phyloP scores from a whole-genome alignment of 805 yeast genomes.

The Candida manassasensis region DNA sequence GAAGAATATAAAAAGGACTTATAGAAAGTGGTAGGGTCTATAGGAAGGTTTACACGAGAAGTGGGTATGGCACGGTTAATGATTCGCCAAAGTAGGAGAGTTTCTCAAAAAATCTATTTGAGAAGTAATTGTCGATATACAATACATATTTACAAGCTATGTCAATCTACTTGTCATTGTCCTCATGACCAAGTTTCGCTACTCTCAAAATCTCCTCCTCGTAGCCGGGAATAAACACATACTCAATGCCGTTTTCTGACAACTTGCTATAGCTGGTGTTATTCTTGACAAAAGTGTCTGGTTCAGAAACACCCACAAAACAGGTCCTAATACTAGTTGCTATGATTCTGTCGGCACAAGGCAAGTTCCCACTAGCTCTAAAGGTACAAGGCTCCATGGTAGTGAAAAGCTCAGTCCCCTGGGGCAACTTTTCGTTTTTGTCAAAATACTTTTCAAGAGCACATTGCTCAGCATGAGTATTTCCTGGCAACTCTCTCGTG shows the following conservation, averaged over 20 bases:
- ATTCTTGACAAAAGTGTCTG: constrained; percentile 77
- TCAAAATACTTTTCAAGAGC: constrained; percentile 72
- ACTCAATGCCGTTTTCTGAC: constrained; percentile 55
- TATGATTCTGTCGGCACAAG: constrained; percentile 81
- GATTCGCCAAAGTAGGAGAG: too few species aligned
- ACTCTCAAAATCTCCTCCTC: constrained; percentile 63
- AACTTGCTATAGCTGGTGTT: constrained; percentile 62
- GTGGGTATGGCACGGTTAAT: too few species aligned
- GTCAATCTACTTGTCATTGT: constrained; percentile 9
- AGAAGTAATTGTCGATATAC: too few species aligned
- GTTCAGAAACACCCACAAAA: constrained; percentile 90
- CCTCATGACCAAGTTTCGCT: constrained; percentile 70
- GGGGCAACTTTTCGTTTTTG: constrained; percentile 48
- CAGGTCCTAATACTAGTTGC: constrained; percentile 58
- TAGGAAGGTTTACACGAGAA: too few species aligned
- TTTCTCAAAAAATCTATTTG: too few species aligned
- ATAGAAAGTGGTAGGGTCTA: too few species aligned
- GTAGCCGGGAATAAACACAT: constrained; percentile 77
- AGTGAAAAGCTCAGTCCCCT: constrained; percentile 79
- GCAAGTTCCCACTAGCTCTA: constrained; percentile 82
- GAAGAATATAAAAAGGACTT: too few species aligned
- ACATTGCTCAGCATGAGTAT: constrained; percentile 97
- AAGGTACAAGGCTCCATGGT: constrained; percentile 97
- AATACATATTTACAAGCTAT: neutral
- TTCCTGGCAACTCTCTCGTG: constrained; percentile 88